Conservation (phyloP, 1,139 yeast species). For the Geotrichum macrosporum region DNA sequence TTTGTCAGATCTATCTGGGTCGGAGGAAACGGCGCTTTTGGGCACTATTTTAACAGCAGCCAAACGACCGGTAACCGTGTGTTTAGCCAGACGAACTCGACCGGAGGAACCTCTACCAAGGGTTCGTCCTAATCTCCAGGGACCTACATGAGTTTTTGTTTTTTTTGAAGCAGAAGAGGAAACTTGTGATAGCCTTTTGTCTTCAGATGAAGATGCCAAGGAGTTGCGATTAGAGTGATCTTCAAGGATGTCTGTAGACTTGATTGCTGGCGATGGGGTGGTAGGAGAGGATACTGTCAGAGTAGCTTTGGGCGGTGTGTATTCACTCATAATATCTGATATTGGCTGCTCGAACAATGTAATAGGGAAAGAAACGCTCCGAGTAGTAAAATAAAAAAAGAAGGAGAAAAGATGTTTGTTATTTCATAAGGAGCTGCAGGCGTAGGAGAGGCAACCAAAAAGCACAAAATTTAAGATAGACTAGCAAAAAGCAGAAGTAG, state of each 20-base stretch:
- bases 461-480: neutral
- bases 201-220: conserved; percentile 9
- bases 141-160: conserved; percentile 76
- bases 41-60: conserved; percentile 98
- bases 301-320: conserved; percentile 1
- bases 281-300: neutral
- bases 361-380: neutral
- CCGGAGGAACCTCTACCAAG: conserved; percentile 95
- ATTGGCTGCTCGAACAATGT: too few species aligned
- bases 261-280: conserved; percentile 4
- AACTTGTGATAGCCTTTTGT: conserved; percentile 56
- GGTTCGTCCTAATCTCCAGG: conserved; percentile 93
- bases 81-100: conserved; percentile 85
- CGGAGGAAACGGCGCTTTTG: conserved; percentile 60
- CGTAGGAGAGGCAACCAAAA: conserved; percentile 9
- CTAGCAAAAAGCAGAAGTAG: neutral
- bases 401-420: conserved; percentile 3
- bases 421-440: conserved; percentile 10
- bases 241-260: conserved; percentile 8
- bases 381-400: neutral
- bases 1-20: conserved; percentile 26
- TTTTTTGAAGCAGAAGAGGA: conserved; percentile 49
- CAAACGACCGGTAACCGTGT: conserved; percentile 72
- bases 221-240: conserved; percentile 5
- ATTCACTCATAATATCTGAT: neutral